phyloP scores from a whole-genome alignment of 768 basidiomycete species.

The Lenzites betulinus region DNA sequence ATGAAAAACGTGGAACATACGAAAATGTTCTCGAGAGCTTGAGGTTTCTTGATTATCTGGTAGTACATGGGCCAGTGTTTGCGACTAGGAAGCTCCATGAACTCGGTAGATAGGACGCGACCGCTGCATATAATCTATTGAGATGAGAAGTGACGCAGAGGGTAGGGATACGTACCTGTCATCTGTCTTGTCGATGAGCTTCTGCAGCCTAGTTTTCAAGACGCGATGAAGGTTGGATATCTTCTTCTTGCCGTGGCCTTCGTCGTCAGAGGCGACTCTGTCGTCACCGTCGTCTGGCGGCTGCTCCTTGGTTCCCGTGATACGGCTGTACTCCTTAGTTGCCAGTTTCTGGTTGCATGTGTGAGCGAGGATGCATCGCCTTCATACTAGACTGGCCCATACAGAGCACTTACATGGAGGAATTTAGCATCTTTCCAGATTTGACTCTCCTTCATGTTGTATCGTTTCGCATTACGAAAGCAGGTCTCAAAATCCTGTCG shows the following conservation, averaged over 20 bases:
- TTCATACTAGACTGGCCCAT: too few relatives aligned
- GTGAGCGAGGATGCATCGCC: not conserved
- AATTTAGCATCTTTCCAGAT: slow-evolving; percentile 85
- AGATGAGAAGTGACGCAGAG: slow-evolving; percentile 4
- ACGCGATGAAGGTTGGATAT: slow-evolving; percentile 63
- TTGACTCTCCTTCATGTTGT: slow-evolving; percentile 76
- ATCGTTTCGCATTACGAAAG: slow-evolving; percentile 80
- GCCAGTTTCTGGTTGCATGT: slow-evolving; percentile 43
- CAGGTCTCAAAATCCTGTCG: slow-evolving; percentile 74
- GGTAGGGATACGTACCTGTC: slow-evolving; percentile 50
- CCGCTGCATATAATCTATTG: slow-evolving; percentile 46
- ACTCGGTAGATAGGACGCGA: slow-evolving; percentile 66
- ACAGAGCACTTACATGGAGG: slow-evolving; percentile 65
- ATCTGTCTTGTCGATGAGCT: slow-evolving; percentile 72
- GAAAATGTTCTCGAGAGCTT: slow-evolving; percentile 75
- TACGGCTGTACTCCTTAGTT: slow-evolving; percentile 46
- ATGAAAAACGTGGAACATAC: slow-evolving; percentile 45
- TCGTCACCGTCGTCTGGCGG: slow-evolving; percentile 30
- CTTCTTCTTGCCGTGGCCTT: slow-evolving; percentile 54
- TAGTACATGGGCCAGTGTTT: slow-evolving; percentile 83
- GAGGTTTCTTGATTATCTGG: slow-evolving; percentile 74
- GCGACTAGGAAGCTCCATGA: slow-evolving; percentile 82
- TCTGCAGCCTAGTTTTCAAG: slow-evolving; percentile 69
- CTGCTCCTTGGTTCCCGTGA: slow-evolving; percentile 47
- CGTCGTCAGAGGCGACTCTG: slow-evolving; percentile 40